These are phyloP conservation scores for Penstemon eatonii DNA, from an alignment of 257 asterid species.

Conservation along the genomic window DNA sequence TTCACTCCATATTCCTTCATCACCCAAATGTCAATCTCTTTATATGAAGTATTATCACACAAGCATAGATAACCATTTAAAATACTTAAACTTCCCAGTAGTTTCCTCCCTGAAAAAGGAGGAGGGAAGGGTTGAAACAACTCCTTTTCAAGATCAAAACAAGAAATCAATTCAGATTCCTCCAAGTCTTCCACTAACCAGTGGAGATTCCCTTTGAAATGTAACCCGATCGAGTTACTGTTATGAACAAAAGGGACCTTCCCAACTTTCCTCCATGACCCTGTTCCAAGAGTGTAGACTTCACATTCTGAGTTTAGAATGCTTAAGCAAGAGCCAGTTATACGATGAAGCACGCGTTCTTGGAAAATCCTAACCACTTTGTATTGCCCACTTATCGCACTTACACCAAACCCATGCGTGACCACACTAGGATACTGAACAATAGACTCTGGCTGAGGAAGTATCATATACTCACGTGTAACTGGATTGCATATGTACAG, in stretches of 20 bases:
- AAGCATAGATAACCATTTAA: slow-evolving; percentile 35
- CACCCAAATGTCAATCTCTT: slow-evolving; percentile 46
- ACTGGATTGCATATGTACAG: slow-evolving; percentile 46
- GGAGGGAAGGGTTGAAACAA: slow-evolving; percentile 37
- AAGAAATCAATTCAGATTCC: slow-evolving; percentile 40
- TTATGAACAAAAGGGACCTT: slow-evolving; percentile 33
- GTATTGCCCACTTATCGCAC: slow-evolving; percentile 29
- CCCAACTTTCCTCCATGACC: slow-evolving; percentile 36
- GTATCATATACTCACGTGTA: slow-evolving; percentile 38
- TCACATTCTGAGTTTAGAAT: slow-evolving; percentile 38
- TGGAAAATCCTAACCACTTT: slow-evolving; percentile 51
- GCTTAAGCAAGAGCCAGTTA: slow-evolving; percentile 21
- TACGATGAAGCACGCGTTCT: slow-evolving; percentile 30
- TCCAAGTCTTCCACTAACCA: slow-evolving; percentile 50
- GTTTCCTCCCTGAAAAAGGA: slow-evolving; percentile 34
- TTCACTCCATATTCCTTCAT: slow-evolving; percentile 51
- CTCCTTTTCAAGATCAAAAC: slow-evolving; percentile 54
- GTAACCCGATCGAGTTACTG: slow-evolving; percentile 32
- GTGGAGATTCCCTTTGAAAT: slow-evolving; percentile 43
- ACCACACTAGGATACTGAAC: slow-evolving; percentile 32
- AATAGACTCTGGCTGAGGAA: slow-evolving; percentile 24
- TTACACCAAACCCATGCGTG: slow-evolving; percentile 40
- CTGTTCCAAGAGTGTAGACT: slow-evolving; percentile 47
- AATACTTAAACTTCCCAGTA: slow-evolving; percentile 40
- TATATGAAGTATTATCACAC: slow-evolving; percentile 37